Base-by-base conservation (phyloP, 345 rosid genomes). In the Nasturtium officinale region DNA sequence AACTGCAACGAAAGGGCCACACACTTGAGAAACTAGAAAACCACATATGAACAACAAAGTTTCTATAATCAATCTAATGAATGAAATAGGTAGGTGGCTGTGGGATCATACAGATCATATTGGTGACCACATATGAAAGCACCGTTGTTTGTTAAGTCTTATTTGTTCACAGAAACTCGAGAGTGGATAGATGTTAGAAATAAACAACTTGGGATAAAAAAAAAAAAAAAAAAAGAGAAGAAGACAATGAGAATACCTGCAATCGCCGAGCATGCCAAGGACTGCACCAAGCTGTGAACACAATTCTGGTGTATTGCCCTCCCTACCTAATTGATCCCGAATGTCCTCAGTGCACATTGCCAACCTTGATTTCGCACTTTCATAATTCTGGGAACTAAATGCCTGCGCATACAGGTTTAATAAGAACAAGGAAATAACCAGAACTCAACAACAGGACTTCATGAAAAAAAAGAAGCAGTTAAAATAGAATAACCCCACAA, bases 261-360 rank as follows among this genome's bases (percentile, higher is more conserved):
- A 91, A 78, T 95, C 99, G 18, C 99, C 99, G 45, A 91, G 99
- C 96, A 92, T 90, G 15, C 99, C 99, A 38, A 95, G 89, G 54
- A 95, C 99, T 43, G 98, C 99, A 40, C 99, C 99, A 56, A 95
- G 94, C 89, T 92, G 99, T 35, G 99, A 95, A 78, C 98, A 88
- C 73, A 95, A 80, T 69, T 92, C 98, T 23, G 97, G 76, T 21
- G 92, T 90, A 78, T 80, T 86, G 25, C 98, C 98, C 60, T 67
- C 77, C 79, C 75, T 81, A 67, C 78, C 88, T 61, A 95, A 79
- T 83, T 90, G 96, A 73, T 77, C 86, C 50, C 88, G 79, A 60
- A 95, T 87, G 74, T 95, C 99, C 54, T 91, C 94, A 1, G 89
- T 85, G 81, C 99, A 95, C 53, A 95, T 43, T 53, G 48, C 72